phyloP scores from a whole-genome alignment of 305 asterid species.

The Fraxinus albicans region DNA sequence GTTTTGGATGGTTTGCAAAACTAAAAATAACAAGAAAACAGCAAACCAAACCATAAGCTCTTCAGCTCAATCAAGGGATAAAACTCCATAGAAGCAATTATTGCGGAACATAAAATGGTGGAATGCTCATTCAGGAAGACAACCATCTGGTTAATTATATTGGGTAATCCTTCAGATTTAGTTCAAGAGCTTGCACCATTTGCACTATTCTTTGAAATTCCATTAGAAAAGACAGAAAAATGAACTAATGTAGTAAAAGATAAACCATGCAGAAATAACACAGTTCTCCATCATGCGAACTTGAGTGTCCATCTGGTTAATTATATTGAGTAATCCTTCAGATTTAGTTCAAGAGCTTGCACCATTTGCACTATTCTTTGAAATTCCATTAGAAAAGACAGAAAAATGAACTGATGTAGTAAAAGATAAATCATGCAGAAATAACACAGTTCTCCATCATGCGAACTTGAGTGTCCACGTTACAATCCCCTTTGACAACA shows the following conservation, averaged over 20 bases:
- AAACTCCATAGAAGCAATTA: not conserved
- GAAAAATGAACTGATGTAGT: not conserved
- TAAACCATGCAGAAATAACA: too few species aligned
- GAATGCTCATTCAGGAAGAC: not conserved
- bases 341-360: not conserved
- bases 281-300: not conserved
- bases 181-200: not conserved
- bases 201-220: not conserved
- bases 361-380: not conserved
- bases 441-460: not conserved
- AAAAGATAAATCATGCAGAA: too few species aligned
- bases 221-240: not conserved
- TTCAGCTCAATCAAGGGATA: not conserved
- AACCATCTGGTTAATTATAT: not conserved
- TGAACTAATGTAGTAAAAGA: not conserved
- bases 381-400: not conserved
- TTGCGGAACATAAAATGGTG: not conserved
- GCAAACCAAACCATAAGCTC: not conserved
- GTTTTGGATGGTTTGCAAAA: too few species aligned
- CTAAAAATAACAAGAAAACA: too few species aligned
- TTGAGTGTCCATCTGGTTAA: not conserved
- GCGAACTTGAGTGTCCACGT: not conserved
- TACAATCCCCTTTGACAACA: slow-evolving; percentile 1
- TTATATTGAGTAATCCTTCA: not conserved
- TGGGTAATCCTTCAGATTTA: not conserved